phyloP scores from a whole-genome alignment of 2,329 filamentous ascomycete species.

The Fusarium vanettenii region DNA sequence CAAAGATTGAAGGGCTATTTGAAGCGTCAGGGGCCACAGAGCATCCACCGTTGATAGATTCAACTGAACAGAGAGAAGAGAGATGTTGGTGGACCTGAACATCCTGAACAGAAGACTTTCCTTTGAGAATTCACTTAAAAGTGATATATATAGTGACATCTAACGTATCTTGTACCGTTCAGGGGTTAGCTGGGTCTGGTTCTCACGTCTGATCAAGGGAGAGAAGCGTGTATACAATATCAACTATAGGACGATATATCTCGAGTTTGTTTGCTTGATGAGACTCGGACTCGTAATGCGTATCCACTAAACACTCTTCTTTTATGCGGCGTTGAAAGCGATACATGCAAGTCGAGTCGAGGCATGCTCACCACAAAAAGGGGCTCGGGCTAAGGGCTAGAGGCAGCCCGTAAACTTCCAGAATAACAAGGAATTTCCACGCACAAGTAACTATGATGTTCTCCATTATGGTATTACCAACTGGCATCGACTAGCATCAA shows the following conservation, averaged over 20 bases:
- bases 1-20: neutral
- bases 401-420: neutral
- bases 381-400: neutral
- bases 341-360: neutral
- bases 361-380: neutral
- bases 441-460: neutral
- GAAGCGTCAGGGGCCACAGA: neutral
- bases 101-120: neutral
- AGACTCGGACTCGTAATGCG: neutral
- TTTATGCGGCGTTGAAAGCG: neutral
- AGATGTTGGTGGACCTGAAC: neutral
- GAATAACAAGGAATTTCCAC: neutral
- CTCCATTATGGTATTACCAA: neutral
- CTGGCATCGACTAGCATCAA: neutral
- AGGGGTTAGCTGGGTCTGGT: neutral
- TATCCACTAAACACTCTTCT: neutral
- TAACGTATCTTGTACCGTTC: neutral
- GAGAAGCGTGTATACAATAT: neutral
- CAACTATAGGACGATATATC: neutral
- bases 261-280: neutral
- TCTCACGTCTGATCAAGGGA: neutral
- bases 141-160: neutral
- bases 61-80: neutral
- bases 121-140: neutral
- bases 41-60: neutral